Conservation (phyloP, 441 rosid species). For the Bocquillonia castaneifolia region DNA sequence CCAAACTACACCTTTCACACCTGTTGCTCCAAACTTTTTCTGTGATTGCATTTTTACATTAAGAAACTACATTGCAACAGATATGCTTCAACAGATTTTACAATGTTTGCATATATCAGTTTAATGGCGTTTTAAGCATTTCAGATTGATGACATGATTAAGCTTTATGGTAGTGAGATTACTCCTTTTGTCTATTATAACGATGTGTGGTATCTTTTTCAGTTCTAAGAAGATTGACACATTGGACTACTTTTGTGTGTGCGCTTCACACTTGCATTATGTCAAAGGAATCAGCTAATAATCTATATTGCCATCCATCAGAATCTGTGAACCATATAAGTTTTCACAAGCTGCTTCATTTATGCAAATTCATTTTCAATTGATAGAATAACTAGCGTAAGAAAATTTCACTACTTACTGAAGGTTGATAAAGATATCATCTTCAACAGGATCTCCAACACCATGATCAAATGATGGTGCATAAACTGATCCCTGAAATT, state of each 20-base stretch:
- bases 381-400: not conserved
- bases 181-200: not conserved
- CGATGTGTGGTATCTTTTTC: too few species aligned
- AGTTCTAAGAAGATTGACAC: too few species aligned
- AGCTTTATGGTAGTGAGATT: not conserved
- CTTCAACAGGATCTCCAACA: slow-evolving; percentile 88
- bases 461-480: slow-evolving; percentile 91
- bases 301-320: not conserved
- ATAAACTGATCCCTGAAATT: slow-evolving; percentile 69
- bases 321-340: not conserved
- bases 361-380: not conserved
- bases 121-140: not conserved
- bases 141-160: not conserved
- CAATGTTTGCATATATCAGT: slow-evolving; percentile 1
- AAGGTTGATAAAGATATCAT: slow-evolving; percentile 69
- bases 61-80: not conserved
- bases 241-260: not conserved
- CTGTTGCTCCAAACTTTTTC: not conserved
- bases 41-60: not conserved
- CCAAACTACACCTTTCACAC: not conserved
- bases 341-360: not conserved
- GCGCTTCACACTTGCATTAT: not conserved
- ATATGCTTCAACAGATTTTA: not conserved
- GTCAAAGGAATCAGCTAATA: not conserved
- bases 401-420: slow-evolving; percentile 55